Base-by-base conservation (phyloP, 306 rosid genomes). In the Cucurbita maxima region DNA sequence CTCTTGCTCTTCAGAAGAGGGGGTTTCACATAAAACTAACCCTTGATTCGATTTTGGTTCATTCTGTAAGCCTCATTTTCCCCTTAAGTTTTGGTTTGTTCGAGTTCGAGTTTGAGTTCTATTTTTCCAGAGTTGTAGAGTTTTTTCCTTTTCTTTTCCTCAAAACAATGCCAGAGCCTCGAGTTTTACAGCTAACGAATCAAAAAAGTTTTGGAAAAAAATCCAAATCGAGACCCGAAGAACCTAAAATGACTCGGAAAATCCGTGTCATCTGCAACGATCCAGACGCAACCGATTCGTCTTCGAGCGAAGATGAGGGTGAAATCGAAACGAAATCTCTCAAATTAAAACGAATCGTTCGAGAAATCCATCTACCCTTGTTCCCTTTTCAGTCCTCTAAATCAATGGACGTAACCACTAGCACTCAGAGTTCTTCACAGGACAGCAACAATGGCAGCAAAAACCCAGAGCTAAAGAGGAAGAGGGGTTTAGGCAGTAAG, bases 221-320 rank as follows among this genome's bases (percentile, higher is more conserved):
- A 52, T 50, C 72, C 14, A 61, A 75, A 19, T 14, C 61, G 10
- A 62, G 51, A 64, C 63, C 25, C 5, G 72, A 15, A 9, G 82
- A 79, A 5, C 30, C 77, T 15, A 73, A 77, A 50, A 55, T 64
- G 70, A 76, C 48, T 70, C 83, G 91, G 61, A 95, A 82, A 75
- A 61, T 91, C 10, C 88, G 96, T 0, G 76, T 95, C 0, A 74
- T 91, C 75, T 89, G 59, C 34, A 25, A 76, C n/a, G 96, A 94
- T 58, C 96, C 96, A 5, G 79, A 91, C 10, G 95, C 92, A 3
- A 94, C 96, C 5, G 99, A 89, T 20, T 90, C 89, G 12, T 88
- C 96, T 51, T 87, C 92, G 0, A 83, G 87, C n/a, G 97, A 89
- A 9, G 92, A 89, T 56, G 99, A 95, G 76, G 77, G 81, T 5